Evolutionary conservation across 2,329 filamentous ascomycete genomes (phyloP), one percentile per base, ranked within the genome.

Genomic region (Bisporella sp.): DNA sequence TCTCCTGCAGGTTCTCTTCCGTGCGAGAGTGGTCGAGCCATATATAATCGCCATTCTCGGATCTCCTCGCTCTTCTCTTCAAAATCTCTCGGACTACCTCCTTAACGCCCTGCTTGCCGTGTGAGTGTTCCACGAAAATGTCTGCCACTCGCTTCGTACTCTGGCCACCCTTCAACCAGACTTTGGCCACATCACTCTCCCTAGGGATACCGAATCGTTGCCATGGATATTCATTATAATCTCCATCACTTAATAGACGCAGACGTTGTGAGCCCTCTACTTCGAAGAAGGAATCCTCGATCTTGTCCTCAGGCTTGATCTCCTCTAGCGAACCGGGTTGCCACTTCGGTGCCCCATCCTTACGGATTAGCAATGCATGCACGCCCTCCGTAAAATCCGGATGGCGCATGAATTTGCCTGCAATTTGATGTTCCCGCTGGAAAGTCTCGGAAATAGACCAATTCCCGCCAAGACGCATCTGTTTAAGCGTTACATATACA

Each of bases 341-440:
- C 93, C 93, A 99, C 54, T 76, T 59, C 12, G 64, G 71, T 59
- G 64, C 64, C 13, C 65, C 62, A 9, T 61, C 73, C 70, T 89
- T 89, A 63, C 81, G 77, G 60, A 93, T 78, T 40, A 99, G 77
- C 45, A 85, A 78, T 29, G 89, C 85, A 47, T 81, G 81, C n/a
- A 99, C 92, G 48, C 93, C 93, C 70, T 95, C 89, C 41, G 83
- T 83, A 64, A 99, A 99, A 69, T 99, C 93, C 4, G 81, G 86
- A 66, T 93, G 85, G 50, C 77, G 76, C 92, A 99, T 97, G 73
- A 99, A 97, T 56, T 82, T 80, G 52, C 78, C 73, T 2, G 92
- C 90, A 53, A 99, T 89, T 64, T 85, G 78, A 69, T 93, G 80
- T 73, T 99, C 93, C 56, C 82, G 82, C 64, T 84, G 75, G 76